A percentile compares a stretch with the other conserved stretches of the same genome.
phyloP scores from a whole-genome alignment of 148 eudicot species.

The Fagopyrum tataricum region DNA sequence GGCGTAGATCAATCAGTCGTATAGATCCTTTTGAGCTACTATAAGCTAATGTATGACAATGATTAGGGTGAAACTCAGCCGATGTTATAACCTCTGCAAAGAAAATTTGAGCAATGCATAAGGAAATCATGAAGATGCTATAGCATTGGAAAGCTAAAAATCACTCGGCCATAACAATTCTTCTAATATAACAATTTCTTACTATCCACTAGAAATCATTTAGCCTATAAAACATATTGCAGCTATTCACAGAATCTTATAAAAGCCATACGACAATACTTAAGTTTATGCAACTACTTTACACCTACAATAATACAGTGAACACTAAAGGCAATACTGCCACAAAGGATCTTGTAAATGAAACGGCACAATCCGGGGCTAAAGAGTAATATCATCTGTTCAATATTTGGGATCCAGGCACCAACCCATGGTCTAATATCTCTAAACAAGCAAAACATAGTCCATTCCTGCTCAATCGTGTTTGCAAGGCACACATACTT shows the following conservation, averaged over 20 bases:
- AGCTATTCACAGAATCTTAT: neutral
- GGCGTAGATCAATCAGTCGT: constrained; percentile 69
- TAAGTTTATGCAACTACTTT: neutral
- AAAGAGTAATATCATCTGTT: neutral
- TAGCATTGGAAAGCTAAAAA: neutral
- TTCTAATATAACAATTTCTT: neutral
- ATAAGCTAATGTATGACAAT: constrained; percentile 68
- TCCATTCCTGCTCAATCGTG: neutral
- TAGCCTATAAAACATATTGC: no score
- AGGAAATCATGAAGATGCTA: neutral
- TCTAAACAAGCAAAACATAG: neutral
- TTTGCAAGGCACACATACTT: neutral
- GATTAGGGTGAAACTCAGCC: constrained; percentile 70
- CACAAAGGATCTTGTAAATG: neutral
- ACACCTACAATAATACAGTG: neutral
- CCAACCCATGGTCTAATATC: neutral
- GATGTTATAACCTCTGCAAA: constrained; percentile 69
- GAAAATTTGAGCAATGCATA: neutral
- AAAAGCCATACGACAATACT: neutral
- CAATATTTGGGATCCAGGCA: neutral
- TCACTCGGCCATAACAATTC: neutral
- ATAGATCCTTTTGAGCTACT: constrained; percentile 75
- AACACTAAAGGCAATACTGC: neutral
- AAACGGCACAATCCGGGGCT: neutral
- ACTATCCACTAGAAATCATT: no score